Evolutionary conservation across 1,284 basidiomycete genomes (phyloP).

Genomic region (Tilletiaria anomala): DNA sequence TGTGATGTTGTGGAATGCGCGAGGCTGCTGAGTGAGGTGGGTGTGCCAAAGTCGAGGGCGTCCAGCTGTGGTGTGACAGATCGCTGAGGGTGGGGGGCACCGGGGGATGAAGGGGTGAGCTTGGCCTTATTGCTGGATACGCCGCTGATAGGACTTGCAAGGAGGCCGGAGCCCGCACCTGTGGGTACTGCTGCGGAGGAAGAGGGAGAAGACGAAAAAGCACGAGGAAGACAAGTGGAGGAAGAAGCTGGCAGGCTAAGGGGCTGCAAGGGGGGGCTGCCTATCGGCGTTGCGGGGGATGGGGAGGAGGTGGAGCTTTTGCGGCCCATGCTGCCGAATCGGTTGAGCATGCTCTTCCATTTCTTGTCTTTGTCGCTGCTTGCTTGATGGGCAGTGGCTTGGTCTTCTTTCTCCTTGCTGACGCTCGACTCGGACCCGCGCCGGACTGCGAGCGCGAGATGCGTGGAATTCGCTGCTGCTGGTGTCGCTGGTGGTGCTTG

Average conservation of each 20-base stretch:
- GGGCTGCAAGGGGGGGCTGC: background rate
- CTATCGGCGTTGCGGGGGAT: background rate
- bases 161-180: constrained; percentile 12
- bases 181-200: constrained; percentile 28
- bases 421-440: too few relatives aligned
- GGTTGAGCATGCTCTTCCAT: constrained; percentile 36
- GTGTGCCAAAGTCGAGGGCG: too few relatives aligned
- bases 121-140: background rate
- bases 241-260: constrained; percentile 5
- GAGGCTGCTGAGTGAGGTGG: too few relatives aligned
- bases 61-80: too few relatives aligned
- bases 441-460: too few relatives aligned
- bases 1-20: too few relatives aligned
- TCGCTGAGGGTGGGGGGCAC: too few relatives aligned
- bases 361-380: constrained; percentile 36
- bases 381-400: too few relatives aligned
- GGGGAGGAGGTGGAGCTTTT: constrained; percentile 10
- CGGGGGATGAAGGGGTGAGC: too few relatives aligned
- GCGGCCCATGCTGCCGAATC: constrained; percentile 26
- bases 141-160: background rate
- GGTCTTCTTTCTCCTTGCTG: too few relatives aligned
- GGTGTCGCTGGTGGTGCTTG: too few relatives aligned
- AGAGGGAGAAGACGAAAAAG: constrained; percentile 25
- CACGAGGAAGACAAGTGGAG: constrained; percentile 20
- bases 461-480: too few relatives aligned